Percentiles rank a stretch among this genome's conserved stretches.
Evolutionary conservation across 106 monocot genomes (phyloP).

Genomic region (Dioscorea dumetorum): DNA sequence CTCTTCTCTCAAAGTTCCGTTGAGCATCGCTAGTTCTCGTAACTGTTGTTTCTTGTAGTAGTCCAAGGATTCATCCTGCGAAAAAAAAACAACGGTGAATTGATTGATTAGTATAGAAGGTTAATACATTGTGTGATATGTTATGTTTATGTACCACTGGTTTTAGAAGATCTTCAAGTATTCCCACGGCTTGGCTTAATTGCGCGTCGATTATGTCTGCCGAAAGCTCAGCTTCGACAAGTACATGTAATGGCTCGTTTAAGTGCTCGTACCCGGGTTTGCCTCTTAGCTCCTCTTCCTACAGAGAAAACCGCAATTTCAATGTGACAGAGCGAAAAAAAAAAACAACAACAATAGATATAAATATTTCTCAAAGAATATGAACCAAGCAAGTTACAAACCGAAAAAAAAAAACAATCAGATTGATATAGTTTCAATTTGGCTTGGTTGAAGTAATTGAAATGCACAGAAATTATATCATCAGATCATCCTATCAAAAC

Average conservation of each 20-base stretch:
- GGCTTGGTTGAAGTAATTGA: too few species aligned
- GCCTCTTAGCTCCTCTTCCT: slow-evolving; percentile 93
- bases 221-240: slow-evolving; percentile 86
- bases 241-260: slow-evolving; percentile 83
- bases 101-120: neutral
- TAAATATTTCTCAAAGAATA: too few species aligned
- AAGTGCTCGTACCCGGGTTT: slow-evolving; percentile 90
- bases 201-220: slow-evolving; percentile 61
- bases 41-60: slow-evolving; percentile 76
- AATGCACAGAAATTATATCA: too few species aligned
- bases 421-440: too few species aligned
- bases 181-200: slow-evolving; percentile 56
- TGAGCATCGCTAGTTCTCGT: slow-evolving; percentile 61
- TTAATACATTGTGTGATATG: neutral
- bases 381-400: too few species aligned
- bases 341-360: too few species aligned
- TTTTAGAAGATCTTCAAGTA: slow-evolving; percentile 79
- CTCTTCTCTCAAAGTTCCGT: slow-evolving; percentile 69
- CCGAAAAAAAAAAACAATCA: too few species aligned
- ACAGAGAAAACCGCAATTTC: neutral
- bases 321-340: too few species aligned
- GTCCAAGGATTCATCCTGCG: slow-evolving; percentile 77
- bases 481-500: too few species aligned
- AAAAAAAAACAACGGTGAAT: neutral
- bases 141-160: slow-evolving; percentile 47